Percentiles rank a stretch among this genome's conserved stretches.
These are phyloP conservation scores for Leccinum solheimii DNA, from an alignment of 1,284 basidiomycete genomes.

Conservation along the genomic window DNA sequence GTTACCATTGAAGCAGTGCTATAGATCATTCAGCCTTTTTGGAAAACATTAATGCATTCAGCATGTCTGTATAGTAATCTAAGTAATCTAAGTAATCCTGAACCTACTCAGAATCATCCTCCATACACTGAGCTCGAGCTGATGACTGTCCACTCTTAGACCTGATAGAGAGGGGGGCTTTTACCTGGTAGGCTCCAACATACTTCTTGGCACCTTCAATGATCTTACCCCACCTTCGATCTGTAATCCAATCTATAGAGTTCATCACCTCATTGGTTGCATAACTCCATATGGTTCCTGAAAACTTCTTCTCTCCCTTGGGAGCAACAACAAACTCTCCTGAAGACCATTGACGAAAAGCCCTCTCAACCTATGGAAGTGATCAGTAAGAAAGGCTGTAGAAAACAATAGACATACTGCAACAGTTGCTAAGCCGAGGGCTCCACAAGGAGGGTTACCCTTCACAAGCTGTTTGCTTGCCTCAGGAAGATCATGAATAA, in stretches of 20 bases:
- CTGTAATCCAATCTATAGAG: neutral
- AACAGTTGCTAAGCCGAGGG: too few species aligned
- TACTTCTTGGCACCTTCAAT: neutral
- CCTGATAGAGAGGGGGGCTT: neutral
- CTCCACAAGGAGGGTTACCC: too few species aligned
- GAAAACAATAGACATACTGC: too few species aligned
- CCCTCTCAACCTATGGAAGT: too few species aligned
- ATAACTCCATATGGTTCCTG: too few species aligned
- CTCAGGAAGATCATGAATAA: neutral
- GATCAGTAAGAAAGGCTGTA: too few species aligned
- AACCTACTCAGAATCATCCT: neutral
- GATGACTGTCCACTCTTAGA: neutral
- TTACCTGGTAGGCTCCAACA: neutral
- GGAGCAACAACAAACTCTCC: too few species aligned
- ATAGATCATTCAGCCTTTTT: neutral
- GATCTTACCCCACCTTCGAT: neutral
- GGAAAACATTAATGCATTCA: neutral
- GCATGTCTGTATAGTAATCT: neutral
- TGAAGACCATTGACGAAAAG: too few species aligned
- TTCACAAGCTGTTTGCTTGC: too few species aligned
- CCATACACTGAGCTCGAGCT: neutral
- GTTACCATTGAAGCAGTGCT: neutral
- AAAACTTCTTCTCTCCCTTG: too few species aligned
- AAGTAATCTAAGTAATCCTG: neutral
- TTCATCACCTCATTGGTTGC: neutral